Base-by-base conservation (phyloP, 1,284 basidiomycete species). In the Coniferiporia weirii region DNA sequence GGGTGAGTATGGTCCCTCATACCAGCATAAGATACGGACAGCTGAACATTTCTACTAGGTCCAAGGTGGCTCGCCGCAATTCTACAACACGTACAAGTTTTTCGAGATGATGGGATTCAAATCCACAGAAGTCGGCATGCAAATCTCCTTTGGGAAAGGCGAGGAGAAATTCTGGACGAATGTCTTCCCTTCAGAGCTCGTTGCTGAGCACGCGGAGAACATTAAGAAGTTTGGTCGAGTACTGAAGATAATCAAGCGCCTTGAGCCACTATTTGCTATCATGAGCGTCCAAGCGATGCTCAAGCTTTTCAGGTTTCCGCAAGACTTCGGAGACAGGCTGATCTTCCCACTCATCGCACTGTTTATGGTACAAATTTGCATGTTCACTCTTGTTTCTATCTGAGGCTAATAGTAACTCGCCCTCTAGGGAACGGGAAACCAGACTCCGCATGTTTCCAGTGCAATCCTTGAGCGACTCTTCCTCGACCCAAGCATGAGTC, bases 131-230 rank as follows among this genome's bases (percentile, higher is more conserved):
- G 82, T 86, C 50, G 81, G 78, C 35, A 78, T 86, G 70, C 82
- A 85, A 67, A 82, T 85, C 20, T 82, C 80, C 54, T 86, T 87
- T 66, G 83, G 84, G 45, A 81, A 81, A 61, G 82, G 78, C 57
- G 76, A 74, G 57, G 74, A 76, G 63, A 68, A 71, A n/a, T 87
- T 87, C 66, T 88, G 84, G 84, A 79, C 79, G 56, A 86, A 87
- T 66, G 76, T 84, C 56, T 87, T 83, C 68, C 83, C 84, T 4
- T 81, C 81, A 47, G 66, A 76, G 45, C 74, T 85, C 19, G 75
- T 76, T 19, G 73, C 81, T 49, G 75, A 78, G 63, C 73, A 71
- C 74, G 66, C 71, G 62, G 59, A 66, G 20, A 82, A 86, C 61
- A 86, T 86, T 67, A 78, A 75, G 67, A 80, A 80, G 55, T 86